Evolutionary conservation across 352 stramenopile genomes (phyloP), one percentile per base, ranked within the genome.

Genomic region (Pythium sukuiense): DNA sequence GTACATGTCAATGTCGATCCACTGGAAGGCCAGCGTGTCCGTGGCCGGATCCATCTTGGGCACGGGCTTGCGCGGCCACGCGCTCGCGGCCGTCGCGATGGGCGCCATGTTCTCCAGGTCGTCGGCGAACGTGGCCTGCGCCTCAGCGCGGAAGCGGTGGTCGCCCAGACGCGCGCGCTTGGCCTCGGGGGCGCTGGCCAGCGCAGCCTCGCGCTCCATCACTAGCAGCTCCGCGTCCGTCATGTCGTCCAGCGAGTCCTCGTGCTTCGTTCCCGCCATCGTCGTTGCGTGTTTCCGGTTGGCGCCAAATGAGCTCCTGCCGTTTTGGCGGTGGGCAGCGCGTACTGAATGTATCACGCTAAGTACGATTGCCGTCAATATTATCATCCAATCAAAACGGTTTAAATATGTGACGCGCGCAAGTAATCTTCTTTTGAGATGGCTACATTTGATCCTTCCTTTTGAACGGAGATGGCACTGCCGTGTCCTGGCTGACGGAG

Each of bases 1-100:
- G 54, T 98, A 98, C 89, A 99, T 98, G 77, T 99, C 97, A 60
- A 99, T 98, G 71, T 99, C 97, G 54, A 99, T 91, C 97, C 97
- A 99, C 79, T 99, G 96, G 63, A 99, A 93, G 6, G 80, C 70
- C 41, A 93, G 55, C 13, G 71, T 64, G 53, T 85, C 74, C 46
- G 57, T 46, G 11, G 27, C 33, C 11, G 81, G 72, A 49, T 91
- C 70, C 27, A 87, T 32, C 13, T 69, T 56, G 3, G 35, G 52
- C 55, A 90, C 50, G 6, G 76, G 61, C 54, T 76, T 80, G 37
- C 85, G 83, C 43, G 76, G 80, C 85, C 83, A 92, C 59, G 83
- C 68, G 39, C 69, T 88, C 61, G 83, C 83, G 55, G 87, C 78
- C 8, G 80, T 89, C 12, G 79, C 73, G 30, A 90, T 79, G 8